These are phyloP conservation scores for Aethionema arabicum DNA, from an alignment of 345 rosid genomes.

Conservation along the genomic window DNA sequence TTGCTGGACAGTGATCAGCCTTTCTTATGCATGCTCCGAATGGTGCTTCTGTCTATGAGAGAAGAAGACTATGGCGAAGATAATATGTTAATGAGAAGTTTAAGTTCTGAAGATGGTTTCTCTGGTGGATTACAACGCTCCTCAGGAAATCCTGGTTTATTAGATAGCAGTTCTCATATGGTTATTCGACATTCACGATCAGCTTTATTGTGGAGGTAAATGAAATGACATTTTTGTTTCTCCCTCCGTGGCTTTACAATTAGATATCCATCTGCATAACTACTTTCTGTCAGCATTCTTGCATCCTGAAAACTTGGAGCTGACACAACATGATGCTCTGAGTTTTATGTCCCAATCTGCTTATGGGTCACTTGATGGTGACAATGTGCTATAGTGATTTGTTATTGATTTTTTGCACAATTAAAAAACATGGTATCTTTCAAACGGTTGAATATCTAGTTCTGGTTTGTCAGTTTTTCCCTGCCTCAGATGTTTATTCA, in stretches of 20 bases:
- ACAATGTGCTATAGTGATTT: constrained; percentile 2
- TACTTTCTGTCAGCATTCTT: constrained; percentile 24
- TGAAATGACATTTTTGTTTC: constrained; percentile 15
- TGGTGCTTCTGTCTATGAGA: constrained; percentile 97
- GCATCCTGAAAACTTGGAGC: constrained; percentile 17
- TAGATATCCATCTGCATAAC: constrained; percentile 21
- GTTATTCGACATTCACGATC: constrained; percentile 71
- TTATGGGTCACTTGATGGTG: constrained; percentile 21
- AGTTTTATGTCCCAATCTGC: constrained; percentile 19
- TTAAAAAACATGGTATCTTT: background rate
- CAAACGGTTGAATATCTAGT: background rate
- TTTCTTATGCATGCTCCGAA: constrained; percentile 97
- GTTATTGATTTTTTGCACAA: background rate
- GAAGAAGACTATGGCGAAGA: constrained; percentile 88
- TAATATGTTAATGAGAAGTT: constrained; percentile 63
- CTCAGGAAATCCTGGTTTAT: constrained; percentile 40
- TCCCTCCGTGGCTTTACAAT: constrained; percentile 19
- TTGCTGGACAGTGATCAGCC: constrained; percentile 98
- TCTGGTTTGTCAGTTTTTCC: constrained; percentile 7
- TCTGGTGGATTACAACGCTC: constrained; percentile 46
- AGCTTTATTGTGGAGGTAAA: constrained; percentile 94
- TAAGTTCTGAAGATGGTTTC: constrained; percentile 47
- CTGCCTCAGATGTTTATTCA: constrained; percentile 26
- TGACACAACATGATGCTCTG: constrained; percentile 16
- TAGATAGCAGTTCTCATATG: constrained; percentile 56